Evolutionary conservation across 148 eudicot genomes (phyloP), one percentile per base, ranked within the genome.

Genomic region (Cornus florida): DNA sequence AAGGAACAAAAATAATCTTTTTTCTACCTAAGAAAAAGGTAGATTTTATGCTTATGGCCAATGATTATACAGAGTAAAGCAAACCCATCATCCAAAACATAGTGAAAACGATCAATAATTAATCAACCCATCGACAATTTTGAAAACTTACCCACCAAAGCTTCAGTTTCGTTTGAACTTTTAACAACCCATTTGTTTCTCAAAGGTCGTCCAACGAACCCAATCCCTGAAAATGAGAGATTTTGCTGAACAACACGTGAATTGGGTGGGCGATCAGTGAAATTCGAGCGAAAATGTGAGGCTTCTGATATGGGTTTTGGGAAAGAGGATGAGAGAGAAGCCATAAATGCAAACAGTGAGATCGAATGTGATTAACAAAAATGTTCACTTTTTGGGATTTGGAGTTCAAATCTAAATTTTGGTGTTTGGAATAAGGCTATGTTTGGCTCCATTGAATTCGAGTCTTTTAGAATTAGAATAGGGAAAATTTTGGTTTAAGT

Each of bases 151-250:
- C 89, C 81, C 17, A 70, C 69, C 11, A 46, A 72, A 14, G 79
- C 33, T 33, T 83, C 85, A 70, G 69, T 74, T 80, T 79, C 83
- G 82, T 14, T 76, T n/a, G 87, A 82, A 48, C 77, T 72, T 17
- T 33, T 67, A 13, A 83, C 69, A 68, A 68, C 71, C 31, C 68
- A 50, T 31, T 69, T 72, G 53, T 4, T 43, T 24, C 74, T 31
- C 28, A 11, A 32, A 1, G 4, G 60, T 64, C 77, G 57, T 13
- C 48, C 41, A 66, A 23, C 35, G 48, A 82, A 65, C 79, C 77
- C 69, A 69, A 60, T 31, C 24, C 70, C 60, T 19, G 73, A 64
- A 72, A 78, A 80, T 14, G 84, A 78, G 20, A 80, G 39, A 39
- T 64, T 80, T 75, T 22, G 32, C 13, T 79, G 38, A 23, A 20